Percentiles rank a stretch among this genome's conserved stretches.
phyloP scores from a whole-genome alignment of 2,329 filamentous ascomycete genomes.

The Xylariomycetidae sp. region DNA sequence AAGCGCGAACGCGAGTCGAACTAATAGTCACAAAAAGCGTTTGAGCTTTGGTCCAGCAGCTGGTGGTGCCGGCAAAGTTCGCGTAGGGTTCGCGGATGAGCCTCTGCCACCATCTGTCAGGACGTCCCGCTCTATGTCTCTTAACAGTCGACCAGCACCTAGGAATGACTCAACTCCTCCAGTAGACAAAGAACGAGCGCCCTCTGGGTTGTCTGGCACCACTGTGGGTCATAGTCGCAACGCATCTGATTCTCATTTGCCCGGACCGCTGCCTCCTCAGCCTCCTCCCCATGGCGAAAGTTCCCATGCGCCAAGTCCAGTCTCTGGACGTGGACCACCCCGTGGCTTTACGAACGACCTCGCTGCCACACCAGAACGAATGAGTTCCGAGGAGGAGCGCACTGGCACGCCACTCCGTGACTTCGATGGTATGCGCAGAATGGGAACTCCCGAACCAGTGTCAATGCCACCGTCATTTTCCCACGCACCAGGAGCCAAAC shows the following conservation, averaged over 20 bases:
- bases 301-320: conserved; percentile 24
- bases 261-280: conserved; percentile 16
- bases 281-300: conserved; percentile 20
- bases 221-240: conserved; percentile 39
- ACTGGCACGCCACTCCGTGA: conserved; percentile 40
- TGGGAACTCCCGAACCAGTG: conserved; percentile 71
- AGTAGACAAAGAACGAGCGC: conserved; percentile 32
- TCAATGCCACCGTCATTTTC: conserved; percentile 73
- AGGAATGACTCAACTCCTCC: conserved; percentile 51
- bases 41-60: conserved; percentile 45
- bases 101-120: conserved; percentile 37
- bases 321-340: conserved; percentile 29
- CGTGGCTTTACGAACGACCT: conserved; percentile 39
- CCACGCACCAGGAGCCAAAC: conserved; percentile 67
- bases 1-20: conserved; percentile 39
- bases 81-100: conserved; percentile 57
- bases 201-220: conserved; percentile 28
- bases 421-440: conserved; percentile 48
- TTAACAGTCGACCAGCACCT: conserved; percentile 33
- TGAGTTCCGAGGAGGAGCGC: conserved; percentile 54
- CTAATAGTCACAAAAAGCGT: conserved; percentile 55
- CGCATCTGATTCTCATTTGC: conserved; percentile 40
- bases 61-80: conserved; percentile 32
- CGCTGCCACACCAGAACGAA: conserved; percentile 44
- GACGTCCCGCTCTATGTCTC: conserved; percentile 48